Base-by-base conservation (phyloP, 257 asterid genomes). In the Nicotiana tabacum region DNA sequence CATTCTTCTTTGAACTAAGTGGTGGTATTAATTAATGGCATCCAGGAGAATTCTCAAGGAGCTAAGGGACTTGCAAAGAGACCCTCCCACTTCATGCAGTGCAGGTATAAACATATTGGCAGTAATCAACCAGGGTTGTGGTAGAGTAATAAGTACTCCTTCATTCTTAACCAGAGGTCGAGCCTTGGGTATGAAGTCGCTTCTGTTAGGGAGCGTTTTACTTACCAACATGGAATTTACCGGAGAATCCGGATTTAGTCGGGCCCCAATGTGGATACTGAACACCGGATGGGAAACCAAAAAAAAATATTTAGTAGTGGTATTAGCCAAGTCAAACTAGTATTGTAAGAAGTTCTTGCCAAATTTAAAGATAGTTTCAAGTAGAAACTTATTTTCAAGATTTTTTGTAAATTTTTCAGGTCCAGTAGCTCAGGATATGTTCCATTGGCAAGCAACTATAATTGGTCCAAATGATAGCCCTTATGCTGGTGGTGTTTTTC, bases 401-500 rank as follows among this genome's bases (percentile, higher is more conserved):
- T 79, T 7, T 62, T 3, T 27, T 62, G 43, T 48, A 79, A 80
- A 13, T 15, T 77, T 79, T 80, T 78, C 87, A 94, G 98, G 98
- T 60, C 98, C 97, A 1, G 92, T 90, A 68, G 98, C 89, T 80
- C 92, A 91, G 85, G 97, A 92, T 84, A 91, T 94, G 94, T 90
- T 92, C 62, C 96, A 94, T 27, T 94, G 97, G 98, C 98, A 94
- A 90, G 98, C 98, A 83, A 92, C 98, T 68, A 92, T 93, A 48
- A 92, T 94, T 17, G 98, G 97, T 29, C 98, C 98, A 29, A 91
- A 92, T 74, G 98, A 94, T 0, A 94, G 98, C 87, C 97, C 97
- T 13, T 94, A 91, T 81, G 91, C 97, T 5, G 97, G 97, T 65
- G 98, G 97, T 58, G 97, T 94, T 82, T 94, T 94, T 88, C 98